Percentiles rank a stretch among this genome's conserved stretches.
Evolutionary conservation across 306 rosid genomes (phyloP).

Genomic region (Citrullus mucosospermus): DNA sequence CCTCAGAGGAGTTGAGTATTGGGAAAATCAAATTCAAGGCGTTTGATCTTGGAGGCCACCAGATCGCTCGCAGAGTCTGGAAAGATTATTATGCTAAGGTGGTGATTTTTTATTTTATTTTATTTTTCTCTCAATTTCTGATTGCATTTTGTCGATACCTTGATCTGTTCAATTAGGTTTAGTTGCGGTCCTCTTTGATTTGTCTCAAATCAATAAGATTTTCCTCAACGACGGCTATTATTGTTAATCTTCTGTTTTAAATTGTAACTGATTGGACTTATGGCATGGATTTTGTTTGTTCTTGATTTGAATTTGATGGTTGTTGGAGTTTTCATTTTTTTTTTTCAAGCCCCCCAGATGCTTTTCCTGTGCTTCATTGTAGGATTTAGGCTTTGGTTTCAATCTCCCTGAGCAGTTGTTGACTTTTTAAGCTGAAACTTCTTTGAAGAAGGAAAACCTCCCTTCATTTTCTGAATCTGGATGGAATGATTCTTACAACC

Average conservation of each 20-base stretch:
- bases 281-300: background rate
- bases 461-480: background rate
- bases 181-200: background rate
- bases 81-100: constrained; percentile 97
- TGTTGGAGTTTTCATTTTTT: background rate
- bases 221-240: background rate
- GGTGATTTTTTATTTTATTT: constrained; percentile 12
- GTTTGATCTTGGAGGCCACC: constrained; percentile 92
- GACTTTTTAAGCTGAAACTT: background rate
- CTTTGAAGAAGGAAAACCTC: background rate
- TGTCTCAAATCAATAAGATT: background rate
- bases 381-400: background rate
- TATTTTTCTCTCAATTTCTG: background rate
- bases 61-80: constrained; percentile 92
- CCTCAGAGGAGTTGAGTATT: constrained; percentile 88
- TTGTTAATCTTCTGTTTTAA: background rate
- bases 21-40: constrained; percentile 93
- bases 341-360: background rate
- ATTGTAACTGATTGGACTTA: background rate
- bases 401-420: background rate
- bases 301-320: background rate
- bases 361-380: background rate
- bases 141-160: background rate
- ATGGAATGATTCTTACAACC: background rate
- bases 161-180: background rate